phyloP scores from a whole-genome alignment of 2,329 filamentous ascomycete species.

The Aureobasidium pullulans region DNA sequence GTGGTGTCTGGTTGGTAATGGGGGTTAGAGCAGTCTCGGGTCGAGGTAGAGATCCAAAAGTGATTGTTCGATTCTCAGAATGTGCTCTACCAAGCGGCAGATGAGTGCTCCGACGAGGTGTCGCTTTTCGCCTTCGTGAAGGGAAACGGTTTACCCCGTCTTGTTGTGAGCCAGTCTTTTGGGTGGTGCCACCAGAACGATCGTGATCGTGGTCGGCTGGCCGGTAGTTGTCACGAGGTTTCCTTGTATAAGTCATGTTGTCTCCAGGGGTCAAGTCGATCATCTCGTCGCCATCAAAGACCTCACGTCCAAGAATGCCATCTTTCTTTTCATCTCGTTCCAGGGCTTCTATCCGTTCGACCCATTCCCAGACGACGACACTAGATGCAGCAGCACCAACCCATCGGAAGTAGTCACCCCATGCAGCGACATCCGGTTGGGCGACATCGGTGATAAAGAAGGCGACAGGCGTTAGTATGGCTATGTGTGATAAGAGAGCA shows the following conservation, averaged over 20 bases:
- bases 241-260: conserved; percentile 40
- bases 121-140: conserved; percentile 19
- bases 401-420: conserved; percentile 94
- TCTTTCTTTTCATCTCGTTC: conserved; percentile 93
- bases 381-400: conserved; percentile 90
- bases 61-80: conserved; percentile 18
- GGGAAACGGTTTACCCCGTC: conserved; percentile 20
- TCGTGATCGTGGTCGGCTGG: conserved; percentile 25
- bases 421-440: conserved; percentile 75
- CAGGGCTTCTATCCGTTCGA: conserved; percentile 85
- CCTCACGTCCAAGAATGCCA: conserved; percentile 79
- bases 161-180: conserved; percentile 5
- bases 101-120: conserved; percentile 21
- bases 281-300: conserved; percentile 93
- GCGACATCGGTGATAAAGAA: conserved; percentile 91
- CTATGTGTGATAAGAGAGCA: conserved; percentile 66
- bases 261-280: conserved; percentile 59
- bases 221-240: conserved; percentile 15
- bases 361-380: conserved; percentile 98
- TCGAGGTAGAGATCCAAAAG: conserved; percentile 19
- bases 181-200: conserved; percentile 18
- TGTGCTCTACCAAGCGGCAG: conserved; percentile 28
- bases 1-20: conserved; percentile 20
- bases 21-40: conserved; percentile 12
- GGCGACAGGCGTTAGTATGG: conserved; percentile 81